These are phyloP conservation scores for Arthrinium phaeospermum DNA, from an alignment of 2,329 filamentous ascomycete species.

Conservation along the genomic window DNA sequence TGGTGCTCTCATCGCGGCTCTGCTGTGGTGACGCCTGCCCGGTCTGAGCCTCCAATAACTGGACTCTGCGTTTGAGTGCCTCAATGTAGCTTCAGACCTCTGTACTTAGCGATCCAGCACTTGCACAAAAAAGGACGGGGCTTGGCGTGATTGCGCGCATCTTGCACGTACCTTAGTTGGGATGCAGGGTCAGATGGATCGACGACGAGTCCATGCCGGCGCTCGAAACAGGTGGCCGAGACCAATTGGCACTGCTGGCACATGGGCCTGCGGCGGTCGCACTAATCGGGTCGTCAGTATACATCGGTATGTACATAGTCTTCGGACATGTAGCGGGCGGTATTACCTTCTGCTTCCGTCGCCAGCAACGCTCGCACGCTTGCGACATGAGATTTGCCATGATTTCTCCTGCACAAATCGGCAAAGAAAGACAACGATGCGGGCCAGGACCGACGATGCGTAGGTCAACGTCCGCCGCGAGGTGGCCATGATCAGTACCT, in stretches of 20 bases:
- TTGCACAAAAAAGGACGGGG: background rate
- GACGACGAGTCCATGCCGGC: background rate
- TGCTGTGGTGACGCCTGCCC: background rate
- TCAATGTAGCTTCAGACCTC: background rate
- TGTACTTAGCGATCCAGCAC: background rate
- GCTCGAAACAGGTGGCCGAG: background rate
- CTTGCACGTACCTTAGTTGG: background rate
- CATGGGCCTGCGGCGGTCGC: constrained; percentile 18
- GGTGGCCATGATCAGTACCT: background rate
- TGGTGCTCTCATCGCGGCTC: background rate
- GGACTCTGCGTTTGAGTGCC: background rate
- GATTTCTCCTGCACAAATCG: background rate
- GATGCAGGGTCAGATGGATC: constrained; percentile 7
- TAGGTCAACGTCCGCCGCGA: background rate
- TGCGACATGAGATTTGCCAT: constrained; percentile 24
- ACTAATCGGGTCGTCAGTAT: background rate
- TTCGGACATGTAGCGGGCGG: background rate
- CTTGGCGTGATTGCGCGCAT: background rate
- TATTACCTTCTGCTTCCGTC: constrained; percentile 37
- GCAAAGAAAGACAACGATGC: background rate
- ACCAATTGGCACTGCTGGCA: constrained; percentile 12
- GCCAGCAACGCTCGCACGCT: constrained; percentile 40
- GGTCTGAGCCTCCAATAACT: background rate
- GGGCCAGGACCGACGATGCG: background rate
- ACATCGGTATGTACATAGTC: background rate